A percentile compares a stretch with the other conserved stretches of the same genome.
Evolutionary conservation across 2,329 filamentous ascomycete species (phyloP).

Genomic region (Talaromyces sp.): DNA sequence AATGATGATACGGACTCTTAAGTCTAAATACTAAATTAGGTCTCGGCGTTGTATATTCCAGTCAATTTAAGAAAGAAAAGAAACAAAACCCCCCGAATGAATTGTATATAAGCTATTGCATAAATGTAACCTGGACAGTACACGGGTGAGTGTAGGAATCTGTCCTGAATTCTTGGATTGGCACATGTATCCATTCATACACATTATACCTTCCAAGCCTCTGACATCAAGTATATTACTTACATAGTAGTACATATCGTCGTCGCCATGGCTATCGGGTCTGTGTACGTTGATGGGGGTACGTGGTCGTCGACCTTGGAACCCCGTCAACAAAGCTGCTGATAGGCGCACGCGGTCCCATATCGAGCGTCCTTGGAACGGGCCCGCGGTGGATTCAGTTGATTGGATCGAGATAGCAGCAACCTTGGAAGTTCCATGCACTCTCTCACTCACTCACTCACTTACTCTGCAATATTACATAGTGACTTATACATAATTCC

Average conservation of each 20-base stretch:
- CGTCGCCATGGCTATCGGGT: not conserved
- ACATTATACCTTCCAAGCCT: not conserved
- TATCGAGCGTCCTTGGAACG: not conserved
- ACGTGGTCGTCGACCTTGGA: not conserved
- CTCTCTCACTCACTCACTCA: no score
- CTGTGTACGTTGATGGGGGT: not conserved
- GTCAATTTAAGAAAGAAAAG: no score
- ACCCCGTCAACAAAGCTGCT: not conserved
- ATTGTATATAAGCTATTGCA: no score
- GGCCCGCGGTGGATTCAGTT: not conserved
- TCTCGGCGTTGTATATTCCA: not conserved
- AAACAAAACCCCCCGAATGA: no score
- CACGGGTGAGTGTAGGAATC: not conserved
- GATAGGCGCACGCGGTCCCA: not conserved
- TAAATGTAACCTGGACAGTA: not conserved
- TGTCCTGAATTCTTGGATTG: not conserved
- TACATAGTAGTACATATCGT: not conserved
- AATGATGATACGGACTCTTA: no score
- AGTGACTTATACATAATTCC: not conserved
- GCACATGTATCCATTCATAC: not conserved
- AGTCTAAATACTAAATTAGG: no score
- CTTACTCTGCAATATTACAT: not conserved
- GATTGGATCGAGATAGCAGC: slow-evolving; percentile 3
- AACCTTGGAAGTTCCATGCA: not conserved
- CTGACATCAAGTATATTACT: not conserved